Conservation (phyloP, 139 green algal species). For the Chlamydomonas asymmetrica region DNA sequence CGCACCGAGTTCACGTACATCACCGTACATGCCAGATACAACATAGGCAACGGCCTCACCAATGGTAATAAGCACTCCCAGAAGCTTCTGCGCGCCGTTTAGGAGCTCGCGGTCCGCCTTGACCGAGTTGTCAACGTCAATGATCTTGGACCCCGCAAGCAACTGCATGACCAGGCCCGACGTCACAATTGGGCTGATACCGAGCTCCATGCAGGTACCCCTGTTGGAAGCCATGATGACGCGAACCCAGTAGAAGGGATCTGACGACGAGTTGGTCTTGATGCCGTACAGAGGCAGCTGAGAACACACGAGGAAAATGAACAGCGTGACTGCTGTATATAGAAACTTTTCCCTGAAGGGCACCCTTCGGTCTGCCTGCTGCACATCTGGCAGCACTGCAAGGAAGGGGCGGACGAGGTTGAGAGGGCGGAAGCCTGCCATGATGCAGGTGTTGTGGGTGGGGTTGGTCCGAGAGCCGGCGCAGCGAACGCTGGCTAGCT, state of each 20-base stretch:
- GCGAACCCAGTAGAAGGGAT: slow-evolving; percentile 98
- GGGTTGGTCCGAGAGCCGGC: too few species aligned
- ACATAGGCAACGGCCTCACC: slow-evolving; percentile 99
- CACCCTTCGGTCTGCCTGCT: slow-evolving; percentile 60
- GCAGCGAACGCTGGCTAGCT: too few species aligned
- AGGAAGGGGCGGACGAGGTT: slow-evolving; percentile 90
- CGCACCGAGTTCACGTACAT: slow-evolving; percentile 90
- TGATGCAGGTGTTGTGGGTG: background rate
- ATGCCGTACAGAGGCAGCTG: slow-evolving; percentile 99
- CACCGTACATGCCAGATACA: slow-evolving; percentile 97
- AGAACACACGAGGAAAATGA: slow-evolving; percentile 97
- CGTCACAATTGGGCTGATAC: slow-evolving; percentile 97
- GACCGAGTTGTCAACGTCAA: slow-evolving; percentile 97
- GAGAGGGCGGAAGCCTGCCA: slow-evolving; percentile 57
- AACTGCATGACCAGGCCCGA: slow-evolving; percentile 97
- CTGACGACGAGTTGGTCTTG: slow-evolving; percentile 77
- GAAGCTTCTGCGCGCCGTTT: slow-evolving; percentile 94
- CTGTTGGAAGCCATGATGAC: slow-evolving; percentile 98
- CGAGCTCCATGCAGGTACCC: slow-evolving; percentile 98
- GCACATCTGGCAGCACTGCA: slow-evolving; percentile 85
- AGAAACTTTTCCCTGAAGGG: slow-evolving; percentile 88
- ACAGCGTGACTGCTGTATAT: slow-evolving; percentile 93
- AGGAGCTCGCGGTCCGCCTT: slow-evolving; percentile 95
- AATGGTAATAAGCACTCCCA: slow-evolving; percentile 98
- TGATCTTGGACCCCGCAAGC: slow-evolving; percentile 95